Base-by-base conservation (phyloP, 2,329 filamentous ascomycete species). In the Thielaviopsis ethacetica region DNA sequence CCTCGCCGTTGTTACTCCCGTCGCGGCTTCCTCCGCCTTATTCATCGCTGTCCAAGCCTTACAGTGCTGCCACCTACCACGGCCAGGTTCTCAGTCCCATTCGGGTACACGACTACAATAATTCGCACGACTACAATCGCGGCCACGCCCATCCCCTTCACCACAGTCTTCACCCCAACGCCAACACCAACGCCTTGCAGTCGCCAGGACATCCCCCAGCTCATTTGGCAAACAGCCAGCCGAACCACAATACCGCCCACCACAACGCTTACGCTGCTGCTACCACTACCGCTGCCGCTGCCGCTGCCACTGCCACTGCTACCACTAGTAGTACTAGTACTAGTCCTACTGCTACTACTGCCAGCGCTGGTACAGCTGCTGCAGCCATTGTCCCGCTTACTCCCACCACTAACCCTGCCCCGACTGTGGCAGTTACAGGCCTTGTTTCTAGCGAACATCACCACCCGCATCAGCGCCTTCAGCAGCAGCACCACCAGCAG, bases 391-490 rank as follows among this genome's bases (percentile, higher is more conserved):
- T 44, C n/a, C 38, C 38, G 17, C 38, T 17, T n/a, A 44, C 38
- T 44, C 15, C 38, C n/a, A n/a, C 38, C 38, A n/a, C 38, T 44
- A 44, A 44, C 38, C 10, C 13, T 44, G 15, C 38, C 38, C 38
- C 38, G 38, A 44, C 17, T 44, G 17, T 15, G 38, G 15, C 38
- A 44, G 38, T 44, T n/a, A 44, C 38, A 44, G 38, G 38, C 38
- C 17, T 44, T 44, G 38, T n/a, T 17, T n/a, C 38, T 44, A 54
- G 44, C 27, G 55, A 54, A 44, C 51, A 56, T 53, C 59, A 54
- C 5, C 52, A 56, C 67, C 78, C 81, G 69, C 77, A 79, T 62
- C 77, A 77, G 67, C 82, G 82, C 73, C 83, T 81, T 67, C 74
- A 71, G 72, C 67, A 78, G 75, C 65, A 66, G 67, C 66, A 70